Conservation (phyloP, 2,329 filamentous ascomycete genomes). For the Cytospora paraplurivora region DNA sequence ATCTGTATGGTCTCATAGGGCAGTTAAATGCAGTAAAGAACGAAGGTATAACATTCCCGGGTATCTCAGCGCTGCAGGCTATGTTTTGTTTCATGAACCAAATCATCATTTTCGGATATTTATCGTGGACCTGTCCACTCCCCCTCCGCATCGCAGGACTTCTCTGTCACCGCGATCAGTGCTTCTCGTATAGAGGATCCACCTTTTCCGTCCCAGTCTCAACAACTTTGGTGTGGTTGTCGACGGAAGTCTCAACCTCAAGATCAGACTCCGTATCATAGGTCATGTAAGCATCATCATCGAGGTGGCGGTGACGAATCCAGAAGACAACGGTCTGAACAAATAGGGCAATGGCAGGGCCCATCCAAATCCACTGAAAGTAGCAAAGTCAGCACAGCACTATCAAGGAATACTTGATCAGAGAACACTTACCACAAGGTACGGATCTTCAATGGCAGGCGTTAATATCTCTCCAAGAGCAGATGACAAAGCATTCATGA, state of each 20-base stretch:
- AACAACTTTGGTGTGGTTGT: not conserved
- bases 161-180: not conserved
- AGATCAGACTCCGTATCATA: slow-evolving; percentile 32
- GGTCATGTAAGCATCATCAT: slow-evolving; percentile 50
- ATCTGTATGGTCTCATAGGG: too few relatives aligned
- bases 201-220: not conserved
- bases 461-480: slow-evolving; percentile 50
- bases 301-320: slow-evolving; percentile 48
- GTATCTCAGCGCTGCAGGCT: not conserved
- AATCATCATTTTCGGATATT: too few relatives aligned
- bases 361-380: slow-evolving; percentile 44
- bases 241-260: not conserved
- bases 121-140: not conserved
- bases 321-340: slow-evolving; percentile 52
- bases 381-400: not conserved
- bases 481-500: slow-evolving; percentile 60
- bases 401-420: too few relatives aligned
- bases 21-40: too few relatives aligned
- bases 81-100: too few relatives aligned
- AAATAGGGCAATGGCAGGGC: slow-evolving; percentile 50
- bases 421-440: slow-evolving; percentile 37
- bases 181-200: not conserved
- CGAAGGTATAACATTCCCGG: too few relatives aligned
- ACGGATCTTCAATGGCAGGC: slow-evolving; percentile 46
- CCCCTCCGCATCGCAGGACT: too few relatives aligned